phyloP scores from a whole-genome alignment of 495 filamentous ascomycete genomes.

The Neurospora terricola region DNA sequence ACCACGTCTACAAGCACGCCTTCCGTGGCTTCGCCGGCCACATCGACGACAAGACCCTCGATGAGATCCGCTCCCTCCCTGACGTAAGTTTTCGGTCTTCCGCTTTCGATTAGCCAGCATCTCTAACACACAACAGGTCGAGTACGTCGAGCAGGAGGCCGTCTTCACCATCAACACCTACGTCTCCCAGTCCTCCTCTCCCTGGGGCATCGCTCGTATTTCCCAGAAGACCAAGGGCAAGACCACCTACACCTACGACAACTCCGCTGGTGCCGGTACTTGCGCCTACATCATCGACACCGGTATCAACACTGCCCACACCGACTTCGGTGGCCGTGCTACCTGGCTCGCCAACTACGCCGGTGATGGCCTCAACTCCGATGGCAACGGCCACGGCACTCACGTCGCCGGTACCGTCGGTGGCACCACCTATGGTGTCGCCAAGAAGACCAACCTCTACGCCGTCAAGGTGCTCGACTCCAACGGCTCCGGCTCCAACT shows the following conservation, averaged over 20 bases:
- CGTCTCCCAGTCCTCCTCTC: constrained; percentile 39
- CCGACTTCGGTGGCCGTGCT: constrained; percentile 24
- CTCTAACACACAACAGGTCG: constrained; percentile 28
- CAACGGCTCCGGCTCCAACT: constrained; percentile 36
- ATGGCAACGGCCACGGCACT: constrained; percentile 43
- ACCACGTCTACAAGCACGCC: constrained; percentile 30
- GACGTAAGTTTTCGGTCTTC: constrained; percentile 18
- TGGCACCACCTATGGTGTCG: constrained; percentile 36
- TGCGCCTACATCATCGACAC: constrained; percentile 53
- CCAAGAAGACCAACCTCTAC: constrained; percentile 37
- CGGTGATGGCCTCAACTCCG: constrained; percentile 32
- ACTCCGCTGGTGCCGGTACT: constrained; percentile 43
- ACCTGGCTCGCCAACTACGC: constrained; percentile 33
- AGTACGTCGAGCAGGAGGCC: constrained; percentile 43
- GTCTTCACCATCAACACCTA: constrained; percentile 37
- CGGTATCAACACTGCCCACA: constrained; percentile 46
- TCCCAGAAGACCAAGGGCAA: constrained; percentile 40
- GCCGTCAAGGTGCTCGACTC: constrained; percentile 43
- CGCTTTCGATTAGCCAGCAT: neutral
- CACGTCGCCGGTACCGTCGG: constrained; percentile 44
- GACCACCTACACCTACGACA: constrained; percentile 52
- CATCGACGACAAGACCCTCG: constrained; percentile 26
- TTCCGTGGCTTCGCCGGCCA: constrained; percentile 38
- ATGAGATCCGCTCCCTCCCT: constrained; percentile 31
- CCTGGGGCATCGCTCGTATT: constrained; percentile 54